phyloP scores from a whole-genome alignment of 192 early-diverging fungal genomes.

The Podila minutissima region DNA sequence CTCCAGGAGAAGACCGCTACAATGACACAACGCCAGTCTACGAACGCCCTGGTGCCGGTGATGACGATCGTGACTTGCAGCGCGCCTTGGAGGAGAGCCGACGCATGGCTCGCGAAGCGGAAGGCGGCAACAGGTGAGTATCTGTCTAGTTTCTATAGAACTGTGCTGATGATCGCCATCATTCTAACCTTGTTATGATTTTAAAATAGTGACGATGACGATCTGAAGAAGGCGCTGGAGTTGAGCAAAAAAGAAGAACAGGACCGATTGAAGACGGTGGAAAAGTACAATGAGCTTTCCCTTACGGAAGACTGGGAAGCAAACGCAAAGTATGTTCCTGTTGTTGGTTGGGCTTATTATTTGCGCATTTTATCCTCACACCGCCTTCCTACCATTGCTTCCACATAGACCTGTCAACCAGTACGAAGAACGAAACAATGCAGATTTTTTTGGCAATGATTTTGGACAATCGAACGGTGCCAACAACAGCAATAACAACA shows the following conservation, averaged over 20 bases:
- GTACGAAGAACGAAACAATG: conserved; percentile 1
- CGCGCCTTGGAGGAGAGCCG: conserved; percentile 86
- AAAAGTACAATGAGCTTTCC: conserved; percentile 19
- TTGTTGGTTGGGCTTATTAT: neutral
- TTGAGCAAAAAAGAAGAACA: conserved; percentile 52
- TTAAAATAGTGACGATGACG: conserved; percentile 28
- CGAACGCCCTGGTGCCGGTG: conserved; percentile 51
- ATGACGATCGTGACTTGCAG: conserved; percentile 83
- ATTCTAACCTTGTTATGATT: neutral
- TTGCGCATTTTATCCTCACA: neutral
- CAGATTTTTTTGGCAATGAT: conserved; percentile 15
- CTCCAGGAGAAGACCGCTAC: conserved; percentile 16
- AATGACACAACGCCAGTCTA: conserved; percentile 25
- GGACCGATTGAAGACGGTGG: conserved; percentile 13
- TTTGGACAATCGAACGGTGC: conserved; percentile 4
- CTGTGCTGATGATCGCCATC: neutral
- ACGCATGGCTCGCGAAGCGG: conserved; percentile 60
- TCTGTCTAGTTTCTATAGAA: neutral
- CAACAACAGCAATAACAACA: conserved; percentile 24
- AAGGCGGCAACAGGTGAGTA: conserved; percentile 21
- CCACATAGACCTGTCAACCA: conserved; percentile 1
- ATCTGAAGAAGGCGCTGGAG: conserved; percentile 43
- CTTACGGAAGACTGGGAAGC: conserved; percentile 15
- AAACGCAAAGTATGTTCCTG: conserved; percentile 5
- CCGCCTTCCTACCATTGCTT: neutral